These are phyloP conservation scores for Pichia exigua DNA, from an alignment of 805 yeast genomes.

Conservation along the genomic window DNA sequence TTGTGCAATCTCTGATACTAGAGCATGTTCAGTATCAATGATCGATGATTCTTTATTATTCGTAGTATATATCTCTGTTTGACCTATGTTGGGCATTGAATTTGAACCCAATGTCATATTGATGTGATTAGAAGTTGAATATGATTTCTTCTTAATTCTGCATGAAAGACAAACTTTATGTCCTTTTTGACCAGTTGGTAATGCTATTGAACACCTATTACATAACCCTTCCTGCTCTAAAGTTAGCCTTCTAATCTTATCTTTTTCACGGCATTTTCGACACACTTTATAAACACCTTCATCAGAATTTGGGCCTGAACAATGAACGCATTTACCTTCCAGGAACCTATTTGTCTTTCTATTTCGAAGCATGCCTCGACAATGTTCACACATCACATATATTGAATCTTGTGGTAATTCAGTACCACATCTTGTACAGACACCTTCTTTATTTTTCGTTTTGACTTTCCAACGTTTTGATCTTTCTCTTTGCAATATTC, in stretches of 20 bases:
- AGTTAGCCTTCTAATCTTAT: slow-evolving; percentile 46
- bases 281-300: slow-evolving; percentile 54
- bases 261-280: slow-evolving; percentile 53
- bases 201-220: slow-evolving; percentile 49
- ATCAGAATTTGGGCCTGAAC: slow-evolving; percentile 47
- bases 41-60: neutral
- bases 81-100: neutral
- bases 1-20: neutral
- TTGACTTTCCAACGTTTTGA: slow-evolving; percentile 58
- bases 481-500: slow-evolving; percentile 55
- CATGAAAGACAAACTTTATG: slow-evolving; percentile 52
- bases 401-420: slow-evolving; percentile 34
- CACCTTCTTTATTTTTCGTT: slow-evolving; percentile 52
- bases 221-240: slow-evolving; percentile 54
- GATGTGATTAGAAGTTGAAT: neutral
- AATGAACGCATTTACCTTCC: slow-evolving; percentile 61
- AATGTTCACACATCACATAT: slow-evolving; percentile 53
- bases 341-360: slow-evolving; percentile 53
- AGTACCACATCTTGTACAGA: slow-evolving; percentile 58
- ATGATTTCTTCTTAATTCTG: slow-evolving; percentile 42
- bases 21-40: neutral
- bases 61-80: neutral
- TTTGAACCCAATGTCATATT: neutral
- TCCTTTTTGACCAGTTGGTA: slow-evolving; percentile 40
- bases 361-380: slow-evolving; percentile 46